Evolutionary conservation across 140 eudicot genomes (phyloP).

Genomic region (Oenanthe javanica): DNA sequence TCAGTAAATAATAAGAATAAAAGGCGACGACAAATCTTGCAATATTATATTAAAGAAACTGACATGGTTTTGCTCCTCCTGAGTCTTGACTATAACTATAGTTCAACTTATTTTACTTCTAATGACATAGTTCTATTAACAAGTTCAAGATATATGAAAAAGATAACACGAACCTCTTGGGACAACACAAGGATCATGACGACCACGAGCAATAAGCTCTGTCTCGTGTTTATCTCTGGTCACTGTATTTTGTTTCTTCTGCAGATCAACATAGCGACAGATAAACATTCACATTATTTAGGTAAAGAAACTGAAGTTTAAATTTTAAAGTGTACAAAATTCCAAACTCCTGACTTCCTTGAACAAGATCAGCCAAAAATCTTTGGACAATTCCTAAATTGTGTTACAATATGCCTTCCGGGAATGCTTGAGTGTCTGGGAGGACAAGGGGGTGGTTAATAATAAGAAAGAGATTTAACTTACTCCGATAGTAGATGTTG

Average conservation of each 20-base stretch:
- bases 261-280: constrained; percentile 22
- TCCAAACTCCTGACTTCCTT: background rate
- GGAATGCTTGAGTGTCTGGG: background rate
- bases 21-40: too few relatives aligned
- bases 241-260: constrained; percentile 92
- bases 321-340: background rate
- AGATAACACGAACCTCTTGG: constrained; percentile 61
- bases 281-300: background rate
- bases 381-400: background rate
- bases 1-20: background rate
- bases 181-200: constrained; percentile 99
- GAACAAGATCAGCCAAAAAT: background rate
- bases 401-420: background rate
- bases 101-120: too few relatives aligned
- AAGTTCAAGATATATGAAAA: too few relatives aligned
- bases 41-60: too few relatives aligned
- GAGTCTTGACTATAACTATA: too few relatives aligned
- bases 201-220: constrained; percentile 90
- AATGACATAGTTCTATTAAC: too few relatives aligned
- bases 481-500: constrained; percentile 86
- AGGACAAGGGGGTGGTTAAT: constrained; percentile 4
- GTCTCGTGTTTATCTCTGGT: constrained; percentile 81
- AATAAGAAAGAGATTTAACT: constrained; percentile 21
- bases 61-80: too few relatives aligned
- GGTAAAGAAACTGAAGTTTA: background rate